Evolutionary conservation across 805 yeast genomes (phyloP).

Genomic region (Schwanniomyces sp.): DNA sequence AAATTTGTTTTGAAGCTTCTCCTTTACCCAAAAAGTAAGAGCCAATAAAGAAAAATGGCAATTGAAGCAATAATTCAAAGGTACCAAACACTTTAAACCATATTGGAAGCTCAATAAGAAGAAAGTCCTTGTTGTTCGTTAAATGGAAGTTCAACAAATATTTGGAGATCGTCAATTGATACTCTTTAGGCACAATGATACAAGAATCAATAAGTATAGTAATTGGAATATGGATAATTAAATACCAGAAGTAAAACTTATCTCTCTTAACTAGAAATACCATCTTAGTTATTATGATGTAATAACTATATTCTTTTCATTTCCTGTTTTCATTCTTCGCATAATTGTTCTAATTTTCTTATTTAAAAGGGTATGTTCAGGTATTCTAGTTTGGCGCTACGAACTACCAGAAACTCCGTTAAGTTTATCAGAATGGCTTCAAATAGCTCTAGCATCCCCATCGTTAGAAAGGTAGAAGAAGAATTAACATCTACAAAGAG

Average conservation of each 20-base stretch:
- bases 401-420: not conserved
- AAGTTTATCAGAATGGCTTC: constrained; percentile 1
- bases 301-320: not conserved
- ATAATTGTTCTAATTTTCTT: not conserved
- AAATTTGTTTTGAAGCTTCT: constrained; percentile 11
- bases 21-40: constrained; percentile 21
- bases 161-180: constrained; percentile 49
- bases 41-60: constrained; percentile 69
- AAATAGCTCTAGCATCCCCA: not conserved
- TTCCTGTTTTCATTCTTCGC: not conserved
- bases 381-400: not conserved
- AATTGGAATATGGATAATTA: constrained; percentile 69
- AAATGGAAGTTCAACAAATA: constrained; percentile 60
- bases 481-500: not conserved
- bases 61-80: constrained; percentile 71
- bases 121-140: constrained; percentile 65
- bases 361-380: not conserved
- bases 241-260: constrained; percentile 50
- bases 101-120: constrained; percentile 55
- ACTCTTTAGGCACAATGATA: constrained; percentile 59
- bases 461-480: not conserved
- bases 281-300: not conserved
- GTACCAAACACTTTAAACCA: constrained; percentile 77
- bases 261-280: constrained; percentile 18
- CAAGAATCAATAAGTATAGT: constrained; percentile 75